Evolutionary conservation across 176 grass and related monocot genomes (phyloP).

Genomic region (Oryza australiensis): DNA sequence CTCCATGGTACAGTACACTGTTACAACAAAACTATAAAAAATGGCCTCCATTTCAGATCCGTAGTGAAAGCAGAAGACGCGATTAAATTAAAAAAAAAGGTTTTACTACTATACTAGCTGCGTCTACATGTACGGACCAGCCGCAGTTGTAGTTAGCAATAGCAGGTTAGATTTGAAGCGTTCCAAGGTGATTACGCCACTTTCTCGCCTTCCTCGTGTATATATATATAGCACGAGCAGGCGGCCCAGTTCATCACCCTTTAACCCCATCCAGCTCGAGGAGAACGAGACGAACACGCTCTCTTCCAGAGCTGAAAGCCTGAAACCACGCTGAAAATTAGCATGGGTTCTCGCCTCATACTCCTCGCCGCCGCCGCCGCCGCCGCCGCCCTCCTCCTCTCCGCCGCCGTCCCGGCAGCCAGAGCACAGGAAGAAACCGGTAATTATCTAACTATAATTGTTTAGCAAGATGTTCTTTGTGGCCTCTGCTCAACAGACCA

Average conservation of each 20-base stretch:
- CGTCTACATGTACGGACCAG: not conserved
- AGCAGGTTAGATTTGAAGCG: not conserved
- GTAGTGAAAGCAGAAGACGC: not conserved
- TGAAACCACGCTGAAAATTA: not conserved
- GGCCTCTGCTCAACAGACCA: no score
- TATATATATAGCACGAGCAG: not conserved
- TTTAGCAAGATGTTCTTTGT: no score
- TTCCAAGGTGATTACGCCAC: not conserved
- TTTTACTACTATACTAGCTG: not conserved
- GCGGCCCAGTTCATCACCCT: not conserved
- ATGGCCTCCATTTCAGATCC: not conserved
- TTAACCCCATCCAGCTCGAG: not conserved
- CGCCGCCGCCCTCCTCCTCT: not conserved
- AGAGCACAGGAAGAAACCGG: slow-evolving; percentile 41
- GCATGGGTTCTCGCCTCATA: not conserved
- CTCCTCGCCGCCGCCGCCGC: not conserved
- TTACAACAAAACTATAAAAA: not conserved
- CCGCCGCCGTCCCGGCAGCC: slow-evolving; percentile 17
- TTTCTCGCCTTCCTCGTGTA: not conserved
- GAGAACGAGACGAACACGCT: not conserved
- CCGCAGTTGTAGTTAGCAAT: no score
- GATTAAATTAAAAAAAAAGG: not conserved
- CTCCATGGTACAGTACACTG: no score
- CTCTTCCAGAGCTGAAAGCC: not conserved
- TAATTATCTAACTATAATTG: not conserved